Evolutionary conservation across 306 rosid species (phyloP), one percentile per base, ranked within the genome.

Genomic region (Aeschynomene evenia): DNA sequence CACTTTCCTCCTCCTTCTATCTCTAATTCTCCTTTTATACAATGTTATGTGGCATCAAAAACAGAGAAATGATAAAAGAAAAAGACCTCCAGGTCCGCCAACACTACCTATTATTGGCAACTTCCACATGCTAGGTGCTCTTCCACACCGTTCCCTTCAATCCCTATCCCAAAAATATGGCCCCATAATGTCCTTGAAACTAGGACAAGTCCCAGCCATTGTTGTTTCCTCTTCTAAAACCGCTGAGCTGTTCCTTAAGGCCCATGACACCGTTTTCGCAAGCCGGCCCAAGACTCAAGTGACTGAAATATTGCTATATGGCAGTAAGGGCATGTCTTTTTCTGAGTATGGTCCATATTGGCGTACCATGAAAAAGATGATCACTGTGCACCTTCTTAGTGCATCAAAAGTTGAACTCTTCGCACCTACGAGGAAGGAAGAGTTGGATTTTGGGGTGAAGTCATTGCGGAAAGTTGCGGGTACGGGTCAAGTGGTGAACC

Each of bases 211-310:
- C 3, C 79, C 71, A 7, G 0, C 79, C 40, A 50, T 84, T 7
- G 79, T 77, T 22, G 40, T 81, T 33, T 76, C 86, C 0, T 76
- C 88, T 13, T 57, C 88, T 1, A 51, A 26, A 34, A 54, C 84
- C 0, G 90, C 88, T 0, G 73, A 87, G 55, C 75, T 63, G 4
- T 80, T 85, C 72, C 88, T 87, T 40, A 85, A 70, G 71, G 83
- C 86, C 14, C 79, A 83, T 16, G 86, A 85, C 79, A 19, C 33
- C 6, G 11, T 11, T 6, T 79, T 73, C 0, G 68, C 83, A 0
- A 68, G 37, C 21, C 24, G 83, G 18, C 80, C 80, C 0, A 54
- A 14, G 13, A 9, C 4, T 13, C 55, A 74, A 34, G 57, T 63
- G 1, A 8, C 63, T 0, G 39, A 77, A 15, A 8, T 49, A 0